These are phyloP conservation scores for Quercus variabilis DNA, from an alignment of 306 rosid species.

Conservation along the genomic window DNA sequence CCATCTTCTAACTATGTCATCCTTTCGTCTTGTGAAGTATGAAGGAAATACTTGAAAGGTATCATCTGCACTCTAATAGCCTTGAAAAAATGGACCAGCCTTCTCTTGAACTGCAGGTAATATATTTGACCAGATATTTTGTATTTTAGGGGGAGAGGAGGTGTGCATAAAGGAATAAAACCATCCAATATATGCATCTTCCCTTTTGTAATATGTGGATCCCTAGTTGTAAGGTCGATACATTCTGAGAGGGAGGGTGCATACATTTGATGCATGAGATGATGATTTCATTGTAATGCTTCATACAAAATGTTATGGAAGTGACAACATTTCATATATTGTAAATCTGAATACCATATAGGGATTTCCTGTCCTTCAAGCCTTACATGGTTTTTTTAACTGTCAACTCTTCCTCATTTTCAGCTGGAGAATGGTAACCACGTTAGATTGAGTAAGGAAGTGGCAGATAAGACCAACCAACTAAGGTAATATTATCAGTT, in stretches of 20 bases:
- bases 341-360: neutral
- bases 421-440: constrained; percentile 23
- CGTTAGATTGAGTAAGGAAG: constrained; percentile 27
- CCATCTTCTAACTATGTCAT: neutral
- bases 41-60: constrained; percentile 33
- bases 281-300: no score
- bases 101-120: constrained; percentile 36
- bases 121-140: neutral
- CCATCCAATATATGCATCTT: no score
- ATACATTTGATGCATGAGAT: no score
- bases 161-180: neutral
- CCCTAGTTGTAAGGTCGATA: no score
- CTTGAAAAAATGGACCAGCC: constrained; percentile 15
- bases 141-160: neutral
- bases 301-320: no score
- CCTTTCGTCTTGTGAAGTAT: constrained; percentile 12
- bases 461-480: constrained; percentile 23
- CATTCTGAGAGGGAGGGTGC: no score
- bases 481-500: constrained; percentile 27
- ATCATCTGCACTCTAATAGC: constrained; percentile 7
- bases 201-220: no score
- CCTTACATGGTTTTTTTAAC: neutral
- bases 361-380: neutral
- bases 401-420: neutral
- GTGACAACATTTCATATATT: no score